Conservation (phyloP, 2,329 filamentous ascomycete species). For the Biscogniauxia marginata region DNA sequence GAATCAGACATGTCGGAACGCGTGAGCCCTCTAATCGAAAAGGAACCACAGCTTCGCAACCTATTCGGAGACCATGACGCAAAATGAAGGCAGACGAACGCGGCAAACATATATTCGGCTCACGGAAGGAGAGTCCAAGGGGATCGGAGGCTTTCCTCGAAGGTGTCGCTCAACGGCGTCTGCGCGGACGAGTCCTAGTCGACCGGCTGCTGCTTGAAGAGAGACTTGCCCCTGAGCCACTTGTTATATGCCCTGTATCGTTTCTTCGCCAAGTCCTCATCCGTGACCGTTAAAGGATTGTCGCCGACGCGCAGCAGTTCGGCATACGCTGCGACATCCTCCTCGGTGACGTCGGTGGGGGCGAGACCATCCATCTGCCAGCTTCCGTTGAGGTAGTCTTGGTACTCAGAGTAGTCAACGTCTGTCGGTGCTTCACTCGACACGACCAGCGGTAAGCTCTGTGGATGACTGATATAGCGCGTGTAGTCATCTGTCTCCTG, state of each 20-base stretch:
- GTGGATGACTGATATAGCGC: slow-evolving; percentile 84
- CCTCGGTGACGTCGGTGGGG: slow-evolving; percentile 46
- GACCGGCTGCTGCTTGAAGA: slow-evolving; percentile 86
- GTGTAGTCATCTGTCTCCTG: slow-evolving; percentile 83
- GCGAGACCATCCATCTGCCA: slow-evolving; percentile 59
- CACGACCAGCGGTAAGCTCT: slow-evolving; percentile 81
- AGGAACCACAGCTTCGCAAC: slow-evolving; percentile 34
- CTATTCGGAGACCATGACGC: slow-evolving; percentile 30
- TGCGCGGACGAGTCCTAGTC: slow-evolving; percentile 40
- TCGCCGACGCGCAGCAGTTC: slow-evolving; percentile 76
- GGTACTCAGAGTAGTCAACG: slow-evolving; percentile 63
- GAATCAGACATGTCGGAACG: slow-evolving; percentile 29
- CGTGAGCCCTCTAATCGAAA: slow-evolving; percentile 35
- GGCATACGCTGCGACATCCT: slow-evolving; percentile 70
- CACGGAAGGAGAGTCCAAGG: slow-evolving; percentile 2
- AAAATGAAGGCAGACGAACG: too few species aligned
- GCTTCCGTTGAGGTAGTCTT: slow-evolving; percentile 74
- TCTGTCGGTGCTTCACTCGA: slow-evolving; percentile 64
- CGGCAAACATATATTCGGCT: neutral
- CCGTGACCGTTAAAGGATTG: slow-evolving; percentile 81
- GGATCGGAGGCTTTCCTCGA: slow-evolving; percentile 7
- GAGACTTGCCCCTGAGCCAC: slow-evolving; percentile 90
- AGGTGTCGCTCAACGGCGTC: slow-evolving; percentile 24
- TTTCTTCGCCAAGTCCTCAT: slow-evolving; percentile 87
- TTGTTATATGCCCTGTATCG: slow-evolving; percentile 95